Base-by-base conservation (phyloP, 2,329 filamentous ascomycete genomes). In the Rhynchosporium graminicola region DNA sequence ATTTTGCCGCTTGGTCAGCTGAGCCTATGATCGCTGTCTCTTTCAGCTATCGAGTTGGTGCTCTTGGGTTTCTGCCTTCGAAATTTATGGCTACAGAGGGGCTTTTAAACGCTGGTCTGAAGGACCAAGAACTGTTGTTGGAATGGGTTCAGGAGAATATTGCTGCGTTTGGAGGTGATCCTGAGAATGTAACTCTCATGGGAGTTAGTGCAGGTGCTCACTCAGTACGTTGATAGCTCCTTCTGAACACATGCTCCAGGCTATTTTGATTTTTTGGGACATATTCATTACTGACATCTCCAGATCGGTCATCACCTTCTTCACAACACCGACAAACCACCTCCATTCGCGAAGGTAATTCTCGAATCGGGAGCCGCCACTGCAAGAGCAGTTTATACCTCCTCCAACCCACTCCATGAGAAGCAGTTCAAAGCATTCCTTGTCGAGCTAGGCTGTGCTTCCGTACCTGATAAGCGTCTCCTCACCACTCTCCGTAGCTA, bases 251-350 rank as follows among this genome's bases (percentile, higher is more conserved):
- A 45, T 56, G 20, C 1, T 28, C 8, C 13, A 26, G 6, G 15
- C n/a, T 36, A 1, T 20, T 55, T 26, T 43, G 6, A 5, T 45
- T 8, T 33, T 6, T 36, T 36, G 9, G 9, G 33, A 36, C 33
- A 20, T 20, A 20, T 13, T 58, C 9, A 50, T 15, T 33, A 56
- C 26, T 45, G 40, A 61, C 60, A 65, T 29, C 9, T 26, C 40
- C 64, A 87, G 83, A 82, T 89, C 66, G 88, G 87, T 3, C 88
- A 91, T 69, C 87, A 90, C 67, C 75, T 91, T 15, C 83, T 89
- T 70, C 76, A 80, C 64, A 72, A 77, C 45, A 73, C 77, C 28
- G 72, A 76, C 28, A 36, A 64, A 9, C 36, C 68, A 56, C 65
- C 77, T 28, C 79, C 78, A 63, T 83, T 86, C 68, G 75, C 77